These are phyloP conservation scores for Chaetomium strumarium DNA, from an alignment of 2,329 filamentous ascomycete genomes.

Conservation along the genomic window DNA sequence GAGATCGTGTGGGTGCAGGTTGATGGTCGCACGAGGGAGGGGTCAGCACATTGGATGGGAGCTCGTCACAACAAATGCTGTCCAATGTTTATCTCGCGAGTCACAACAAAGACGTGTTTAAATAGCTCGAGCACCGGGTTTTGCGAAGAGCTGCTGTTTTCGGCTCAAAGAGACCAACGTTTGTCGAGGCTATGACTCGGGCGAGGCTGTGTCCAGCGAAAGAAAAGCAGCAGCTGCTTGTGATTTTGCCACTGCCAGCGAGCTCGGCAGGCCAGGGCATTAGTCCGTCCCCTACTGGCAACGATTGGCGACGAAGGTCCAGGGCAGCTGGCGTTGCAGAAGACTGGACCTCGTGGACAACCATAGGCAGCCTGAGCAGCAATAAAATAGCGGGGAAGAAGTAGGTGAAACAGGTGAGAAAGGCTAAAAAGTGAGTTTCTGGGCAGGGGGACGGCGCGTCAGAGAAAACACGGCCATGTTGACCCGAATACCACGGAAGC, in stretches of 20 bases:
- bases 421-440: not conserved
- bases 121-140: not conserved
- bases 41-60: slow-evolving; percentile 11
- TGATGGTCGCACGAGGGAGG: slow-evolving; percentile 17
- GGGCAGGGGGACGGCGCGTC: not conserved
- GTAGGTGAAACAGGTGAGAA: slow-evolving; percentile 8
- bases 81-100: not conserved
- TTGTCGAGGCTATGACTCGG: slow-evolving; percentile 16
- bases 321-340: slow-evolving; percentile 12
- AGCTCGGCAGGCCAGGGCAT: slow-evolving; percentile 12
- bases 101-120: slow-evolving; percentile 1
- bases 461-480: slow-evolving; percentile 10
- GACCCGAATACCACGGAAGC: slow-evolving; percentile 8
- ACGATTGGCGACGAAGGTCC: slow-evolving; percentile 17
- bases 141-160: not conserved
- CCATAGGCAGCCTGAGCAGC: slow-evolving; percentile 3
- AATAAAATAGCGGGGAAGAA: slow-evolving; percentile 1
- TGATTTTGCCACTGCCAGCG: slow-evolving; percentile 18
- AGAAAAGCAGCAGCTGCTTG: slow-evolving; percentile 11
- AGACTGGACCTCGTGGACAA: slow-evolving; percentile 1
- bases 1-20: slow-evolving; percentile 9
- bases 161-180: not conserved
- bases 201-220: slow-evolving; percentile 22
- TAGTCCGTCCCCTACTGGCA: not conserved
- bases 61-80: not conserved